Conservation (phyloP, 2,329 filamentous ascomycete genomes). For the Colletotrichum sp. region DNA sequence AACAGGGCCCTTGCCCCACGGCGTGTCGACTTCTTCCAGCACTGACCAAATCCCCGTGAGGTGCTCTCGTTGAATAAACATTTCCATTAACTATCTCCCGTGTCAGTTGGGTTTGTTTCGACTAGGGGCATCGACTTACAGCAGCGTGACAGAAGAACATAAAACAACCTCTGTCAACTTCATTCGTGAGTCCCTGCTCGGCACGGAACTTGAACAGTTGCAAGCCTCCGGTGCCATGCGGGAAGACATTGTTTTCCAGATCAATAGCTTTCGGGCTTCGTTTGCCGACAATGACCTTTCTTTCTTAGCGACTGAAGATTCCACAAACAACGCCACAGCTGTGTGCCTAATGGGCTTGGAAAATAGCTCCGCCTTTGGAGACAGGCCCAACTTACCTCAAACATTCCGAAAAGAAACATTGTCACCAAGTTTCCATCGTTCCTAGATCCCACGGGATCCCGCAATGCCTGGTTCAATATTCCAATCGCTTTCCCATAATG, state of each 20-base stretch:
- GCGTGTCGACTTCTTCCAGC: background rate
- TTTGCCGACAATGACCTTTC: background rate
- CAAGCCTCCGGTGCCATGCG: background rate
- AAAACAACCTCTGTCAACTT: slow-evolving; percentile 2
- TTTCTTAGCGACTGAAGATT: background rate
- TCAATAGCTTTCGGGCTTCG: background rate
- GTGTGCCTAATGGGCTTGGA: background rate
- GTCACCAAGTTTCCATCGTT: slow-evolving; percentile 9
- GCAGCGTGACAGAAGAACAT: slow-evolving; percentile 11
- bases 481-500: slow-evolving; percentile 10
- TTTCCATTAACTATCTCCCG: background rate
- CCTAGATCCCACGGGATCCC: background rate
- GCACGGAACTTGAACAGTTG: slow-evolving; percentile 9
- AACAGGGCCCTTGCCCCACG: background rate
- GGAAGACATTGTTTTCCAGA: slow-evolving; percentile 3
- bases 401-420: slow-evolving; percentile 11
- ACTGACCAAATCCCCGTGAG: background rate
- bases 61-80: slow-evolving; percentile 7
- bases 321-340: accelerated
- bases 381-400: background rate
- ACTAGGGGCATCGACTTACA: background rate
- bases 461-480: background rate
- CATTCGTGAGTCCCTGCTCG: background rate
- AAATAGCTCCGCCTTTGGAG: accelerated
- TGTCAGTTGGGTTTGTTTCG: background rate